phyloP scores from a whole-genome alignment of 31 red algal species.

The Porphyra umbilicalis region DNA sequence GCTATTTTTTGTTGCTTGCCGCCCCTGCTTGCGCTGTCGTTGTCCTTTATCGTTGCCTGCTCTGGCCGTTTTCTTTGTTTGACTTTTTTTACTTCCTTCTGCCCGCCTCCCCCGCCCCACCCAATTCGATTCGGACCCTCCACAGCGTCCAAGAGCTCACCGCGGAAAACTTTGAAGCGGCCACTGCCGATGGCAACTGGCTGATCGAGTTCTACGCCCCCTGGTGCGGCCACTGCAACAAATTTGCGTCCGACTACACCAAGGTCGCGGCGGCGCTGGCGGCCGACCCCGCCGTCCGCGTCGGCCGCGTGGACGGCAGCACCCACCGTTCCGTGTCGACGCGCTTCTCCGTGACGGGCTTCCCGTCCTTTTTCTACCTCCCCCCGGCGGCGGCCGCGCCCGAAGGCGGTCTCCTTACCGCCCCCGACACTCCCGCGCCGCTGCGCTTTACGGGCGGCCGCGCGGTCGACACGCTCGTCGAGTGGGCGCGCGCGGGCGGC shows the following conservation, averaged over 20 bases:
- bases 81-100: not conserved
- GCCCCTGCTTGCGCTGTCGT: no score
- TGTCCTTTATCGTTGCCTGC: no score
- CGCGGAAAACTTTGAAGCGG: not conserved
- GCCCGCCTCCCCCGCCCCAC: not conserved
- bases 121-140: not conserved
- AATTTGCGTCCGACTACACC: slow-evolving; percentile 78
- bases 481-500: not conserved
- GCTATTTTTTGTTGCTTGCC: no score
- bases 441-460: not conserved
- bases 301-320: slow-evolving; percentile 84
- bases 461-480: not conserved
- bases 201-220: slow-evolving; percentile 96
- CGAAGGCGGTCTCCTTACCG: not conserved
- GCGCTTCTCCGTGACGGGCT: slow-evolving; percentile 76
- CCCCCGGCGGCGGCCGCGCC: not conserved
- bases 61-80: not conserved
- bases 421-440: no score
- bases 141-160: not conserved
- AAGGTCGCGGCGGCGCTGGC: slow-evolving; percentile 76
- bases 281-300: slow-evolving; percentile 62
- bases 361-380: slow-evolving; percentile 42
- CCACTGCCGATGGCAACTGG: slow-evolving; percentile 18
- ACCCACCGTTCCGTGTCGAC: slow-evolving; percentile 39
- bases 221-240: slow-evolving; percentile 99